A percentile compares a stretch with the other conserved stretches of the same genome.
Evolutionary conservation across 805 yeast species (phyloP).

Genomic region (Candida takata): DNA sequence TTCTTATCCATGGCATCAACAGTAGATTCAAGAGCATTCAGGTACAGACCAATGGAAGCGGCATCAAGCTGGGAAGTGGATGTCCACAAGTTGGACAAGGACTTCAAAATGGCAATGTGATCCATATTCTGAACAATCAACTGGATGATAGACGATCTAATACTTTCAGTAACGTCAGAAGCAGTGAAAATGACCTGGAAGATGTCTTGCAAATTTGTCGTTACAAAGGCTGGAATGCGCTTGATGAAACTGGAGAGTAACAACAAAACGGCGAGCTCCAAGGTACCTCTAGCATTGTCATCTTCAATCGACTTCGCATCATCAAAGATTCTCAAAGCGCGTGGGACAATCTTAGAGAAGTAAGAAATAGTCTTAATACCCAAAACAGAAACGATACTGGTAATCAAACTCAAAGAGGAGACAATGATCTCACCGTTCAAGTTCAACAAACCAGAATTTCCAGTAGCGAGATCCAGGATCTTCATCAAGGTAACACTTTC

Average conservation of each 20-base stretch:
- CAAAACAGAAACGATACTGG: slow-evolving; percentile 59
- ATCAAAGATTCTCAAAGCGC: slow-evolving; percentile 56
- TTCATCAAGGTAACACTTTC: slow-evolving; percentile 41
- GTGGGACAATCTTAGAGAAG: slow-evolving; percentile 80
- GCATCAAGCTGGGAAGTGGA: slow-evolving; percentile 31
- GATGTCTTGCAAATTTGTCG: slow-evolving; percentile 58
- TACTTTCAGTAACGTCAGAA: slow-evolving; percentile 47
- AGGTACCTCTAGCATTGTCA: slow-evolving; percentile 24
- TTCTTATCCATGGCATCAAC: slow-evolving; percentile 68
- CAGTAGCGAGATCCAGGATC: slow-evolving; percentile 44
- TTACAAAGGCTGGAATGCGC: slow-evolving; percentile 80
- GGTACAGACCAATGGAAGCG: slow-evolving; percentile 57
- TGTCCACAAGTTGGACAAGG: slow-evolving; percentile 60
- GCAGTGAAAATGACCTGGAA: slow-evolving; percentile 52
- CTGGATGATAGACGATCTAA: slow-evolving; percentile 57
- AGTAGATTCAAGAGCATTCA: slow-evolving; percentile 58
- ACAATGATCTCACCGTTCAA: slow-evolving; percentile 56
- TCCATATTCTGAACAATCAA: slow-evolving; percentile 63
- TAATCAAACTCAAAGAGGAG: slow-evolving; percentile 66
- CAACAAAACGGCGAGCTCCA: slow-evolving; percentile 67
- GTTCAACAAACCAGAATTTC: slow-evolving; percentile 47
- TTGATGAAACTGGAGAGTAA: slow-evolving; percentile 69
- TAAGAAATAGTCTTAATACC: slow-evolving; percentile 84
- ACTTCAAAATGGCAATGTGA: slow-evolving; percentile 49
- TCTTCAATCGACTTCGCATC: slow-evolving; percentile 19